Conservation (phyloP, 768 basidiomycete species). For the Coprinellus aureogranulatus region DNA sequence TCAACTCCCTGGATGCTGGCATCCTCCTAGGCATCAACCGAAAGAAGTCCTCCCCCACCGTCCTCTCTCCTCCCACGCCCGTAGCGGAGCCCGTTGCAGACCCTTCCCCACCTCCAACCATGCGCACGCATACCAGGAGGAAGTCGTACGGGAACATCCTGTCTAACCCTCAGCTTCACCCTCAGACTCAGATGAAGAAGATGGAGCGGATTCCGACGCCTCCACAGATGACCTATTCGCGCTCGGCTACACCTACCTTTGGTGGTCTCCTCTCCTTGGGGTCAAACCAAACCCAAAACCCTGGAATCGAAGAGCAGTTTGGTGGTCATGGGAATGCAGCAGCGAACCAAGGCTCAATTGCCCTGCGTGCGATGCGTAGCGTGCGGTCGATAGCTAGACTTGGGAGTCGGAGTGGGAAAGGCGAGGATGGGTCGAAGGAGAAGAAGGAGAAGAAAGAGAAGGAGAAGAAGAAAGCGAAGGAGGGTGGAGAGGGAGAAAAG, state of each 20-base stretch:
- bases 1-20: conserved; percentile 59
- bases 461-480: conserved; percentile 19
- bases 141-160: neutral
- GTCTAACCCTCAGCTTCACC: neutral
- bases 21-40: conserved; percentile 32
- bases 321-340: too few species aligned
- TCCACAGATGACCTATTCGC: conserved; percentile 17
- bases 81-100: too few species aligned
- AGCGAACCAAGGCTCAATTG: conserved; percentile 57
- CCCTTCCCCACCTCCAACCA: too few species aligned
- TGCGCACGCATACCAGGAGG: too few species aligned
- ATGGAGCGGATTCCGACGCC: conserved; percentile 4
- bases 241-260: conserved; percentile 33
- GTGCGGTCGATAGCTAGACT: conserved; percentile 71
- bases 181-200: neutral
- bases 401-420: conserved; percentile 56
- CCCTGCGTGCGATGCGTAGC: conserved; percentile 73
- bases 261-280: conserved; percentile 34
- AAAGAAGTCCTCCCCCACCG: conserved; percentile 24
- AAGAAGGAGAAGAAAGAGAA: conserved; percentile 17
- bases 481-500: conserved; percentile 32
- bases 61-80: too few species aligned
- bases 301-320: conserved; percentile 3
- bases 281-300: conserved; percentile 8
- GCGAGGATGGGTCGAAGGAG: conserved; percentile 18